Evolutionary conservation across 176 grass and related monocot species (phyloP), one percentile per base, ranked within the genome.

Genomic region (Zoysia japonica): DNA sequence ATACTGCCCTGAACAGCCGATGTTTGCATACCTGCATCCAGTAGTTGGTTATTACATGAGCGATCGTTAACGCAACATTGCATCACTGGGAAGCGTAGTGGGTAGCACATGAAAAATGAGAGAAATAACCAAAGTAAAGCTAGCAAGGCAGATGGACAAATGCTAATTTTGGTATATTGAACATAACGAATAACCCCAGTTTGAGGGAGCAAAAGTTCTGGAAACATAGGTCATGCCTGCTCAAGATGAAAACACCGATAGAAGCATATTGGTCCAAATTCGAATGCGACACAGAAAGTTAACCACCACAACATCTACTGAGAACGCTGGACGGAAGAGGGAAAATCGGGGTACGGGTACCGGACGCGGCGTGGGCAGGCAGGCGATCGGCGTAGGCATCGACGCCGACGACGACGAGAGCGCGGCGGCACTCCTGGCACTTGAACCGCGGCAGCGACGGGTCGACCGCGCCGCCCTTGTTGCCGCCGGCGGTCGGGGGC

Each of bases 341-440:
- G 28, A 28, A 28, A 28, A 28, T 28, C 28, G 28, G 28, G 59
- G 63, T 51, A 28, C 78, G 44, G 35, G 36, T 81, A 89, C 87
- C 87, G 37, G 87, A 76, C 19, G 57, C 11, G 19, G 19, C 57
- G 57, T 28, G 7, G 55, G n/a, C 38, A 12, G 91, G 83, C 55
- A 93, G 81, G 71, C 79, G 90, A 47, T 91, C 88, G 6, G 81
- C 83, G 16, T 89, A 93, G 15, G 91, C 82, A 4, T 97, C 89
- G 3, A 92, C 88, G 17, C 90, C 95, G 11, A 89, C 78, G 41
- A 94, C 86, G 48, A 78, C 87, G 50, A 98, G 88, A 20, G 88
- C 72, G 28, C 86, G 81, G 68, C 67, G 92, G 65, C 95, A 91
- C 49, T 93, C 88, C 84, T 93, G 86, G 78, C 92, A 99, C 41